Evolutionary conservation across 768 basidiomycete species (phyloP).

Genomic region (Kwoniella shandongensis): DNA sequence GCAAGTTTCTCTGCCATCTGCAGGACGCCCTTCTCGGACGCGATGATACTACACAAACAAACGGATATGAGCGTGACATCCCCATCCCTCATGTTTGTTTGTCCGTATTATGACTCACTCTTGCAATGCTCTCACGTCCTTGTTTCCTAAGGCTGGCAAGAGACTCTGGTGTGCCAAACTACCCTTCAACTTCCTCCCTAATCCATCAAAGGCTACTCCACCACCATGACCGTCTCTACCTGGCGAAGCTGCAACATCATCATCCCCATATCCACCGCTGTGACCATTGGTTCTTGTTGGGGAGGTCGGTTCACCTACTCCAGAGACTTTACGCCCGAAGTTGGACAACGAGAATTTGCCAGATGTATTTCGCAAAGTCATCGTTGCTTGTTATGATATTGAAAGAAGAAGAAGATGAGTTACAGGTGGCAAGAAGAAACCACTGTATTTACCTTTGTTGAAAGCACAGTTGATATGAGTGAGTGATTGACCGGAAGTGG

Average conservation of each 20-base stretch:
- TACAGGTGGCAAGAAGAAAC: background rate
- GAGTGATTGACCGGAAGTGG: conserved; percentile 4
- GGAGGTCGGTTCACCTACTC: conserved; percentile 14
- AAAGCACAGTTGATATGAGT: background rate
- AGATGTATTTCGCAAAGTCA: conserved; percentile 29
- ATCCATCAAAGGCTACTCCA: conserved; percentile 19
- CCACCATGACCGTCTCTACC: conserved; percentile 15
- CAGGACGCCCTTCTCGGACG: conserved; percentile 79
- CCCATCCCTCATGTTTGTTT: too few species aligned
- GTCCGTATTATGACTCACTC: too few species aligned
- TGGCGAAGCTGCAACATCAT: conserved; percentile 8
- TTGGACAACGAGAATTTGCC: conserved; percentile 40
- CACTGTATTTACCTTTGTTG: background rate
- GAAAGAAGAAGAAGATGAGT: conserved; percentile 2
- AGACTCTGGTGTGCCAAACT: conserved; percentile 75
- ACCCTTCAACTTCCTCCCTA: conserved; percentile 60
- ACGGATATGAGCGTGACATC: conserved; percentile 1
- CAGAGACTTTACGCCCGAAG: conserved; percentile 30
- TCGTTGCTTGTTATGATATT: conserved; percentile 3
- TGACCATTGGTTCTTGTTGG: conserved; percentile 16
- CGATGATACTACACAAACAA: conserved; percentile 61
- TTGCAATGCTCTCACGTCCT: conserved; percentile 76
- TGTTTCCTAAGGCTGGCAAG: conserved; percentile 69
- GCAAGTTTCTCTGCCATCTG: conserved; percentile 39
- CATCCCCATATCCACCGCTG: conserved; percentile 12